Base-by-base conservation (phyloP, 2,329 filamentous ascomycete genomes). In the Fusarium chlamydosporum region DNA sequence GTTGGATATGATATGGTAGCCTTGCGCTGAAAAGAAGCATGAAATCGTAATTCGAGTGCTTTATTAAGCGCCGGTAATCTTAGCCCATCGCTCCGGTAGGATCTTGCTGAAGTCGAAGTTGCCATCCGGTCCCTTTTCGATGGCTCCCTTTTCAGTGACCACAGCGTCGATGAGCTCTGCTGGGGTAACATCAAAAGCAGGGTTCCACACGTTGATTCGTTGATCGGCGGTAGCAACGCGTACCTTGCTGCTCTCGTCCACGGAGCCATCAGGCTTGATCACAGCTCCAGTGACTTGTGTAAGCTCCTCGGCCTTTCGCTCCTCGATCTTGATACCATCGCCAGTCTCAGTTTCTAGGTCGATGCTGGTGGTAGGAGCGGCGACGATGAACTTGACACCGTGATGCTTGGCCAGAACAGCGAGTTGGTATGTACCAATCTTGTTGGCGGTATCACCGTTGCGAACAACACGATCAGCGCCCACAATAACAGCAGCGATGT, bases 381-480 rank as follows among this genome's bases (percentile, higher is more conserved):
- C 96, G 31, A 99, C 94, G 11, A 99, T 86, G 77, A 99, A 99
- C 79, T 95, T 97, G 75, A 98, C 86, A 18, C 92, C 92, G 75
- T 99, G 96, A 75, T 94, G 85, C 70, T 87, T 90, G 23, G 96
- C 96, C 31, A 97, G 85, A n/a, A 98, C 94, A 5, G 96, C 94
- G 6, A 99, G 86, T 56, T 91, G 87, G 78, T 99, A 98, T 1
- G 96, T 99, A 52, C 96, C 96, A 65, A 99, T 96, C 83, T 99
- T 99, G 83, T 99, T 99, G 57, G 96, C 96, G 1, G 96, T 98
- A 81, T 99, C 96, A 31, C 96, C 96, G 75, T 99, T 99, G 51
- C 94, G 92, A 33, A 95, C 96, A 15, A 99, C 96, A 58, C 96
- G 89, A 78, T 99, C 96, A 4, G 96, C 96, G 29, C 96, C 96